These are phyloP conservation scores for Peronospora tabacina DNA, from an alignment of 352 stramenopile species.

Conservation along the genomic window DNA sequence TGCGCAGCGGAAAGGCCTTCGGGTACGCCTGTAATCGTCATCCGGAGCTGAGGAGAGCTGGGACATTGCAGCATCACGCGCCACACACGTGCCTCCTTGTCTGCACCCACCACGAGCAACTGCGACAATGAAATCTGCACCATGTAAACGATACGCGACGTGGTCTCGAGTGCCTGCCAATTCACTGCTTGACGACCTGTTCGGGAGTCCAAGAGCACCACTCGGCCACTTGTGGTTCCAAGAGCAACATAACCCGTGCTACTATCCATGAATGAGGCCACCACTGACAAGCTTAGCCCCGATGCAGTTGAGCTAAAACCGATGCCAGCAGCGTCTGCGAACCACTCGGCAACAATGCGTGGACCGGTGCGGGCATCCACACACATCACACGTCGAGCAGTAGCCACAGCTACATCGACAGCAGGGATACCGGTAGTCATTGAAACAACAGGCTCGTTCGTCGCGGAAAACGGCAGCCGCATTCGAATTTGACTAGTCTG, in stretches of 20 bases:
- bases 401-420: conserved; percentile 50
- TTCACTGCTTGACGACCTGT: conserved; percentile 37
- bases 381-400: conserved; percentile 35
- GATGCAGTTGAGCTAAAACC: conserved; percentile 13
- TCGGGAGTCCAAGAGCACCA: conserved; percentile 48
- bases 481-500: conserved; percentile 51
- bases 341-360: conserved; percentile 56
- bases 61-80: conserved; percentile 32
- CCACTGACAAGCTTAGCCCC: conserved; percentile 26
- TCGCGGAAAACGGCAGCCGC: conserved; percentile 42
- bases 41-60: conserved; percentile 28
- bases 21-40: conserved; percentile 48
- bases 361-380: conserved; percentile 41
- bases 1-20: conserved; percentile 43
- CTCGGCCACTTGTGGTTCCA: conserved; percentile 32
- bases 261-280: conserved; percentile 34
- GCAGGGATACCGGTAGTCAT: conserved; percentile 17
- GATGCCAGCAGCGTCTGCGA: conserved; percentile 36
- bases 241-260: conserved; percentile 29
- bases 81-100: conserved; percentile 67
- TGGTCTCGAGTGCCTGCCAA: conserved; percentile 52
- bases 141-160: conserved; percentile 38
- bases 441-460: conserved; percentile 37
- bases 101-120: conserved; percentile 49
- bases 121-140: conserved; percentile 48